These are phyloP conservation scores for Collybia nuda DNA, from an alignment of 768 basidiomycete species.

Conservation along the genomic window DNA sequence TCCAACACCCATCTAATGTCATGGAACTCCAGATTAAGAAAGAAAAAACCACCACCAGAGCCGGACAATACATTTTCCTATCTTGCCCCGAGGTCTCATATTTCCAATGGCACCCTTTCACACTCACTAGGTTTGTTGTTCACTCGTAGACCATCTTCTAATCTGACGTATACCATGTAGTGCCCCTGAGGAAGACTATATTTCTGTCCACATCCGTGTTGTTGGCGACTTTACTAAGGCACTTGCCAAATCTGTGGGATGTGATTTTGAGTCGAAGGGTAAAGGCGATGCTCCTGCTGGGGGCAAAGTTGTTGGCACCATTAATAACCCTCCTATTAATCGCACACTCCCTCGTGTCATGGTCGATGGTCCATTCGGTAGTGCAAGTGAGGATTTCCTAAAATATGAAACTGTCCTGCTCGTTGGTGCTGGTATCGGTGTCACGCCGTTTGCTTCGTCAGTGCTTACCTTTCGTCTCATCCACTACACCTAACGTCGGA, in stretches of 20 bases:
- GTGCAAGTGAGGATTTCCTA: conserved; percentile 87
- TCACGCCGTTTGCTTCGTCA: conserved; percentile 94
- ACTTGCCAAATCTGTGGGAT: conserved; percentile 80
- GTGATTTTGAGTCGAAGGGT: conserved; percentile 67
- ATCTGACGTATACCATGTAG: conserved; percentile 29
- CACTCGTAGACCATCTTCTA: conserved; percentile 1
- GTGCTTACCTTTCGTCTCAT: conserved; percentile 22
- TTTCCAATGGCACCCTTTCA: conserved; percentile 98
- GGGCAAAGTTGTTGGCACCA: conserved; percentile 62
- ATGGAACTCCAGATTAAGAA: conserved; percentile 98
- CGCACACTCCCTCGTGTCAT: conserved; percentile 85
- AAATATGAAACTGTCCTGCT: conserved; percentile 88
- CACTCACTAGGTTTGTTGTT: conserved; percentile 69
- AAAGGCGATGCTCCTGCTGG: conserved; percentile 44
- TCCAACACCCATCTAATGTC: conserved; percentile 93
- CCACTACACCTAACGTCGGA: neutral
- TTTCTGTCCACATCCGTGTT: conserved; percentile 90
- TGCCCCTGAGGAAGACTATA: conserved; percentile 94
- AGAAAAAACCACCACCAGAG: conserved; percentile 79
- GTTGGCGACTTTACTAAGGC: conserved; percentile 91
- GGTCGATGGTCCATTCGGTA: conserved; percentile 96
- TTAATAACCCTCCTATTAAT: conserved; percentile 59
- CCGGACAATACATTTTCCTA: conserved; percentile 93
- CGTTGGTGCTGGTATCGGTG: conserved; percentile 94
- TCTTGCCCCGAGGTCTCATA: conserved; percentile 90